Evolutionary conservation across 2,329 filamentous ascomycete species (phyloP).

Genomic region (Fusarium protoensiforme): DNA sequence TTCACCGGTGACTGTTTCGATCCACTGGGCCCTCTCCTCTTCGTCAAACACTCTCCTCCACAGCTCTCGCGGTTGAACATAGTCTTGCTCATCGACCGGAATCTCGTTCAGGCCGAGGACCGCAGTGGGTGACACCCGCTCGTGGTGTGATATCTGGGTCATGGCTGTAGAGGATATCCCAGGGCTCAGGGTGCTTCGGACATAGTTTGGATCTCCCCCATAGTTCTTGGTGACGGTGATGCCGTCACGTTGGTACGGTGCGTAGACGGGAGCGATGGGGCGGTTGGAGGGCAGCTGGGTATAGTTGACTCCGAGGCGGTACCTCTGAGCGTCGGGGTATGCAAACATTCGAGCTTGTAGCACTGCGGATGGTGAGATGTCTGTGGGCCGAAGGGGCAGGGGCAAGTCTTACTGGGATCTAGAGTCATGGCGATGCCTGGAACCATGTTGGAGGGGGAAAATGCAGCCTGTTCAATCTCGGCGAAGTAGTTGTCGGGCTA

Average conservation of each 20-base stretch:
- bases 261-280: not conserved
- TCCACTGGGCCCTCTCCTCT: not conserved
- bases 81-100: not conserved
- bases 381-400: not conserved
- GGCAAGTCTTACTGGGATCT: conserved; percentile 46
- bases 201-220: not conserved
- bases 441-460: conserved; percentile 62
- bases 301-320: conserved; percentile 64
- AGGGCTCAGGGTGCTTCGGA: not conserved
- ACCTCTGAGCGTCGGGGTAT: conserved; percentile 61
- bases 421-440: conserved; percentile 61
- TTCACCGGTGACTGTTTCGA: not conserved
- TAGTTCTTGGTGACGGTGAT: not conserved
- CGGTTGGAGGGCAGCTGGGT: conserved; percentile 57
- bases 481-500: conserved; percentile 55
- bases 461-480: conserved; percentile 63
- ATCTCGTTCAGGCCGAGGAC: not conserved
- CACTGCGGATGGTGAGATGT: conserved; percentile 4
- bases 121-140: not conserved
- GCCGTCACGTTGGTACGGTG: not conserved
- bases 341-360: conserved; percentile 62
- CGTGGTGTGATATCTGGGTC: not conserved
- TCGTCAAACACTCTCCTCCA: not conserved
- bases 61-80: not conserved
- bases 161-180: not conserved